Base-by-base conservation (phyloP, 805 yeast genomes). In the Torulaspora quercuum region DNA sequence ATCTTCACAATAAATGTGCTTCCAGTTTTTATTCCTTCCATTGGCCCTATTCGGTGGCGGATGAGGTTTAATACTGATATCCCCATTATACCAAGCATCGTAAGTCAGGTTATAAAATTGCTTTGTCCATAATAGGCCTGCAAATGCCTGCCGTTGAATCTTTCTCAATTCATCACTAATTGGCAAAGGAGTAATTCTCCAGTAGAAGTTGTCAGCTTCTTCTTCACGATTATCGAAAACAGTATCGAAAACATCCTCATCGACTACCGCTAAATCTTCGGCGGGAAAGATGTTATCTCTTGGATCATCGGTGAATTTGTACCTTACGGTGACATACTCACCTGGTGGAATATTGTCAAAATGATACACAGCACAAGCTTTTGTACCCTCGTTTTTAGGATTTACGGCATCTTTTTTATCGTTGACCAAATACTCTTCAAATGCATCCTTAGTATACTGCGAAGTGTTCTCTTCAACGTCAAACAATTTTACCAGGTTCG, bases 151-250 rank as follows among this genome's bases (percentile, higher is more conserved):
- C 55, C 96, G 75, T 67, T 88, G 95, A 36, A 88, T 80, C 54
- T 74, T 78, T 55, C 95, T 72, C 50, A 88, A 69, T 42, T 82
- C 83, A 42, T 83, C 88, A 16, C 84, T 73, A 39, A 86, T 73
- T 25, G 95, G 95, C 54, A 86, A 63, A 4, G 96, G 96, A 8
- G 89, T 75, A 25, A 88, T 74, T 57, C 82, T 77, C 86, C 90
- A 85, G 65, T 88, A 88, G 61, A 88, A 88, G 34, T 87, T 89
- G 52, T 89, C 95, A 8, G 96, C 96, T 52, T 88, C 97, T 45
- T 76, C 82, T 52, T 80, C 80, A 56, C 95, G 78, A 30, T 75
- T 69, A 18, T 75, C 78, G 50, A 89, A 76, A 5, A 76, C 61
- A 20, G 70, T 62, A 61, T 88, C 96, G 49, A 86, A 80, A 32